Evolutionary conservation across 768 basidiomycete genomes (phyloP), one percentile per base, ranked within the genome.

Genomic region (Gymnopilus junonius): DNA sequence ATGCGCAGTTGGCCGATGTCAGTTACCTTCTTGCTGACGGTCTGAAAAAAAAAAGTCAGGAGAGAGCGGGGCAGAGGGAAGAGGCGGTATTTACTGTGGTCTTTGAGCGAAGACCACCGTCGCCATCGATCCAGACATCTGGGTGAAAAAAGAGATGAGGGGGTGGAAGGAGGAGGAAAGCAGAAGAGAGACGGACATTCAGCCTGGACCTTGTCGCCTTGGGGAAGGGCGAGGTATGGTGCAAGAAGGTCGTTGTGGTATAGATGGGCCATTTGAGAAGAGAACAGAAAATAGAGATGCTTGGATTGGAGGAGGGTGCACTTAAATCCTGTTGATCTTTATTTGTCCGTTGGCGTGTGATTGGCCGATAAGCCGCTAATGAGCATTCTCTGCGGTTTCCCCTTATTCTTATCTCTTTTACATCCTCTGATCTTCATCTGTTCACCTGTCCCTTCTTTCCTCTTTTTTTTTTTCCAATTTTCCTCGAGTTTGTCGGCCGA

Each of bases 61-160:
- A 64, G 45, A 50, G 42, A 5, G 58, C 29, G 23, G 64, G 15
- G 66, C 59, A 57, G 58, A 59, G 65, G 23, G 34, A 56, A 46
- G 60, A 57, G 53, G 62, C 23, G 35, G 61, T 42, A 60, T 58
- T 48, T 65, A 94, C 94, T 32, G 91, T 97, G 68, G 96, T 99
- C 86, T 99, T 99, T 71, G 90, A 97, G 76, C 97, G 94, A 67
- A 97, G 87, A 67, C 93, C 97, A 67, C 86, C 85, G 75, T 98
- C 92, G 65, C 96, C 96, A 75, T 99, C 97, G 75, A 98, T 90
- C 97, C 97, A 99, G 80, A 98, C 92, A 78, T 99, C 95, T 98
- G 76, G 42, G 58, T 55, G 25, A 63, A n/a, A 46, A 67, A 65
- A 53, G 46, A 67, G 67, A 55, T 61, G 63, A 42, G 64, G 65